Evolutionary conservation across 2,329 filamentous ascomycete species (phyloP), one percentile per base, ranked within the genome.

Genomic region (Trichoderma arundinaceum): DNA sequence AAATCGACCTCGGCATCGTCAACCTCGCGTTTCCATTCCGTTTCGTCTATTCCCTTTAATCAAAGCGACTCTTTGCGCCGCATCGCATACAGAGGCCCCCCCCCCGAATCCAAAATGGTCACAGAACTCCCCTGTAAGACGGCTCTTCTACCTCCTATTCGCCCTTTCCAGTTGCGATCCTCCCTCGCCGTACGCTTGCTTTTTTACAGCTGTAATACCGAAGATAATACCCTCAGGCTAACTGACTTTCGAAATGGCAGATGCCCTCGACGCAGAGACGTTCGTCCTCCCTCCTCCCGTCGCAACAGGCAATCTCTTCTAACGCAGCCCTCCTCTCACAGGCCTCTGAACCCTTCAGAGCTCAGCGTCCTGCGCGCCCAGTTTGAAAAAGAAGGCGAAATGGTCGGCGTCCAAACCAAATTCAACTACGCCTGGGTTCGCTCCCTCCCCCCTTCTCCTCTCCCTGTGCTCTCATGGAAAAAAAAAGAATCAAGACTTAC

Each of bases 401-500:
- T 96, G 83, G 94, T 97, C 68, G 94, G 94, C 67, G 87, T 99
- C 46, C 95, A 99, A 80, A 99, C 95, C 68, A 98, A 98, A 78
- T 99, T 99, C 87, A 99, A 99, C 88, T 98, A 94, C 79, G 94
- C 95, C 76, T 99, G 95, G 95, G 93, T 96, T 87, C 65, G 83
- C 72, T 44, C 64, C 53, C 32, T 7, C 35, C 6, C 22, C 10
- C 3, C 35, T 38, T 6, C 57, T 28, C 63, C 52, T 44, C 57
- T 41, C 39, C 56, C 48, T 17, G 44, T 10, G 12, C 17, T 38
- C 44, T 28, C 49, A 33, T 33, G 58, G 58, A 35, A 12, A 12
- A 6, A 8, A 4, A 54, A 39, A 15, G 9, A 28, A 49, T n/a
- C n/a, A 69, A 60, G 51, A 28, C 68, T 61, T 9, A 17, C 51